Base-by-base conservation (phyloP, 805 yeast genomes). In the Candida orba region DNA sequence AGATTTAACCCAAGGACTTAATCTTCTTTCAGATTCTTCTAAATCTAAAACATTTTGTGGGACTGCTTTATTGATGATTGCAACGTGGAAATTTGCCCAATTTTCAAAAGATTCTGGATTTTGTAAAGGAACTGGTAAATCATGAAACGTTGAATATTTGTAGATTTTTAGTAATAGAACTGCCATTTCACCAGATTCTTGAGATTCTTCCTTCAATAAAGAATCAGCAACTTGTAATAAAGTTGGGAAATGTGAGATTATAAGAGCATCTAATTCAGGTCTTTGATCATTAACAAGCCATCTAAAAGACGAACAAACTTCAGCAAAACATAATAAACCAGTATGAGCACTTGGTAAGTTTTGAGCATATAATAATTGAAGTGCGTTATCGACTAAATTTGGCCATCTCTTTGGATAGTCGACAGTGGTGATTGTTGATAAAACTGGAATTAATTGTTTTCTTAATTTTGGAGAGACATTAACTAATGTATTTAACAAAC, bases 81-180 rank as follows among this genome's bases (percentile, higher is more conserved):
- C 69, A 35, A 86, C 81, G 52, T 88, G 91, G 49, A 93, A 75
- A 42, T 78, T 76, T 3, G 86, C 82, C 95, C 97, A 90, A 17
- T 75, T 68, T 34, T 72, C 60, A 56, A 80, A 60, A 44, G 66
- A 49, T 46, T 80, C 75, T 44, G 68, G 54, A 37, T 68, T 64
- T 68, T 87, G 81, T 58, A 82, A 65, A 18, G 76, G 73, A 3
- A 64, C 69, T 2, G 97, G 95, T 42, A 90, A 63, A 54, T 85
- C 90, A 48, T 73, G 75, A 58, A 73, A 79, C 4, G 91, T 80
- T 35, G 80, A 80, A 59, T 81, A 84, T 60, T 90, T 90, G 69
- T 79, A 86, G 45, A 76, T 71, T 58, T 91, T 91, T 44, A 90
- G 64, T 18, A 86, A 71, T 49, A 82, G 68, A 52, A 84, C 84